Conservation (phyloP, 257 asterid genomes). For the Fraxinus pennsylvanica region DNA sequence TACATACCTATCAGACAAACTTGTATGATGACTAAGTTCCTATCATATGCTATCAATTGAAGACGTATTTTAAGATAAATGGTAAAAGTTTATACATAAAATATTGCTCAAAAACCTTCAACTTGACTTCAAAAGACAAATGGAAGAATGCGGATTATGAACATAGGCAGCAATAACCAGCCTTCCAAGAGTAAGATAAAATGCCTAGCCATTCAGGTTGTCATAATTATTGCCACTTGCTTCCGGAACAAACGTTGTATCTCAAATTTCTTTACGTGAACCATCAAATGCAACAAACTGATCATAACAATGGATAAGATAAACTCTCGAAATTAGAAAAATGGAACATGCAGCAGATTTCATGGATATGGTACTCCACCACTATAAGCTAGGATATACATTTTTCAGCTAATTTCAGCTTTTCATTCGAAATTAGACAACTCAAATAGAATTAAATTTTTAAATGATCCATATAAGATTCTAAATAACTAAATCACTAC, state of each 20-base stretch:
- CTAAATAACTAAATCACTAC: conserved; percentile 13
- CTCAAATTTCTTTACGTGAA: background rate
- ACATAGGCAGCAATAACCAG: background rate
- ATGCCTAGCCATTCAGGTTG: background rate
- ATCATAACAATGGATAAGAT: background rate
- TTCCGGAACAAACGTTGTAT: background rate
- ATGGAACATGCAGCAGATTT: background rate
- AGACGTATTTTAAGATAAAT: background rate
- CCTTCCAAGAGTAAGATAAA: background rate
- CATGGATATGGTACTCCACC: background rate
- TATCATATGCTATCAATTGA: background rate
- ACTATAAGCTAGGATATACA: background rate
- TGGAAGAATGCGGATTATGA: background rate
- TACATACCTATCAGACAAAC: background rate
- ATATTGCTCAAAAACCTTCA: background rate
- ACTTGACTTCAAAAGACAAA: background rate
- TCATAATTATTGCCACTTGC: background rate
- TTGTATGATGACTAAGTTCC: background rate
- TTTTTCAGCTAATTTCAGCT: background rate
- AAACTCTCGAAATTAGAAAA: background rate
- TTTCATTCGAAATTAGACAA: background rate
- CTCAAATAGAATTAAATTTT: background rate
- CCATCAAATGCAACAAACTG: background rate
- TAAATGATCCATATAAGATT: background rate
- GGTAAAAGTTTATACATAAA: background rate